Percentiles rank a stretch among this genome's conserved stretches.
These are phyloP conservation scores for Plasmopara viticola DNA, from an alignment of 352 stramenopile species.

Conservation along the genomic window DNA sequence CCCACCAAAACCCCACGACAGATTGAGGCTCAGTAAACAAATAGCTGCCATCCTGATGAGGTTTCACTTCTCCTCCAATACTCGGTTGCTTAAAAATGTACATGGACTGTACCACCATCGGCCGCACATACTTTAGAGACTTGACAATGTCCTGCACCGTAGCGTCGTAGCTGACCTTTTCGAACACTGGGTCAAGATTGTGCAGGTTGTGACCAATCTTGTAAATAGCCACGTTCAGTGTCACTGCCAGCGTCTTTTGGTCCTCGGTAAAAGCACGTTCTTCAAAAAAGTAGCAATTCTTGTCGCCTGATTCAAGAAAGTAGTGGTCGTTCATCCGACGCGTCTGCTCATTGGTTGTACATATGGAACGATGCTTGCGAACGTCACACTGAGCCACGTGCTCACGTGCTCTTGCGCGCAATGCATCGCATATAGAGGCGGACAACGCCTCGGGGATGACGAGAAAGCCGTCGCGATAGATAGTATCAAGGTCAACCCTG, in stretches of 20 bases:
- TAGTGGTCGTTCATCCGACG: conserved; percentile 87
- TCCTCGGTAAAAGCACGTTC: conserved; percentile 61
- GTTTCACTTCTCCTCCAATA: too few relatives aligned
- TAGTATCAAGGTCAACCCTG: conserved; percentile 57
- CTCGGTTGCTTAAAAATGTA: too few relatives aligned
- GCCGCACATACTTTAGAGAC: too few relatives aligned
- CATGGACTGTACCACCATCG: too few relatives aligned
- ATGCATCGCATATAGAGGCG: conserved; percentile 37
- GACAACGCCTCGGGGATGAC: conserved; percentile 42
- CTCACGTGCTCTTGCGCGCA: conserved; percentile 42
- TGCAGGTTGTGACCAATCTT: conserved; percentile 96
- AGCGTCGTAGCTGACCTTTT: too few relatives aligned
- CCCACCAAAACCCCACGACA: too few relatives aligned
- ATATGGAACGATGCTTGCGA: conserved; percentile 65
- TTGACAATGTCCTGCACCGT: too few relatives aligned
- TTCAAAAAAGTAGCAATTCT: conserved; percentile 94
- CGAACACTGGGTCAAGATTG: conserved; percentile 82
- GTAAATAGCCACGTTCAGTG: conserved; percentile 83
- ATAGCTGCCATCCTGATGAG: too few relatives aligned
- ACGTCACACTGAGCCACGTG: conserved; percentile 62
- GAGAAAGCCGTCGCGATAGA: conserved; percentile 60
- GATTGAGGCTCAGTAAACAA: too few relatives aligned
- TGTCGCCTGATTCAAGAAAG: conserved; percentile 90
- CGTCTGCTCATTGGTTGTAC: conserved; percentile 78
- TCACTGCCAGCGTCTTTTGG: conserved; percentile 58